Conservation (phyloP, 495 filamentous ascomycete species). For the Aspergillus leporis region DNA sequence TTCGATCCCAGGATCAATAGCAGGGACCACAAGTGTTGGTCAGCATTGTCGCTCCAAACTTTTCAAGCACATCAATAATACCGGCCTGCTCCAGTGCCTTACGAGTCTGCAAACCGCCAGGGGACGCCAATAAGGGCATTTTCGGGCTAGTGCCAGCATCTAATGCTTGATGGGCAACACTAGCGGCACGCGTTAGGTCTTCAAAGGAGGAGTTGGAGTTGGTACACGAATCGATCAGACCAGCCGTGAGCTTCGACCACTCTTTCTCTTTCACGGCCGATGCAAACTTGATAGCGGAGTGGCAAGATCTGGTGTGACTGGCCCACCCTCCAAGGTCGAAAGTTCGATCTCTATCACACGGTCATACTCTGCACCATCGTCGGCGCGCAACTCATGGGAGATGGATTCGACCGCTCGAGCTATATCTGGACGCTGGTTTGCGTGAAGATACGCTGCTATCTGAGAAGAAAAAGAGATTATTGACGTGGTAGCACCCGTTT, state of each 20-base stretch:
- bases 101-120: slow-evolving; percentile 85
- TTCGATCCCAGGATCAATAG: slow-evolving; percentile 76
- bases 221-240: slow-evolving; percentile 75
- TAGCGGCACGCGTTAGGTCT: slow-evolving; percentile 80
- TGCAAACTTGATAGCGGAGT: slow-evolving; percentile 89
- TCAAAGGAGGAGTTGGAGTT: slow-evolving; percentile 94
- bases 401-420: slow-evolving; percentile 72
- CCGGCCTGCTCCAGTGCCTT: slow-evolving; percentile 81
- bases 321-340: slow-evolving; percentile 76
- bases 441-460: slow-evolving; percentile 80
- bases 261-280: slow-evolving; percentile 75
- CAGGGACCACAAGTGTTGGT: slow-evolving; percentile 80
- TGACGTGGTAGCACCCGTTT: slow-evolving; percentile 87
- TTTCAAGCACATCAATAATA: slow-evolving; percentile 79
- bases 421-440: slow-evolving; percentile 77
- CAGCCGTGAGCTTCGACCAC: slow-evolving; percentile 58
- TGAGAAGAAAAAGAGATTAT: slow-evolving; percentile 88
- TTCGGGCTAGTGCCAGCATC: slow-evolving; percentile 73
- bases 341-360: slow-evolving; percentile 86
- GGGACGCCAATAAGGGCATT: slow-evolving; percentile 75
- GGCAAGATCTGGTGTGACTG: slow-evolving; percentile 89
- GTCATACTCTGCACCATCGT: slow-evolving; percentile 82
- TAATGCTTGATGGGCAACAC: slow-evolving; percentile 83
- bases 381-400: slow-evolving; percentile 62
- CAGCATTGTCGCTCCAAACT: slow-evolving; percentile 80